A percentile compares a stretch with the other conserved stretches of the same genome.
Evolutionary conservation across 768 basidiomycete species (phyloP).

Genomic region (Fomitopsis serialis): DNA sequence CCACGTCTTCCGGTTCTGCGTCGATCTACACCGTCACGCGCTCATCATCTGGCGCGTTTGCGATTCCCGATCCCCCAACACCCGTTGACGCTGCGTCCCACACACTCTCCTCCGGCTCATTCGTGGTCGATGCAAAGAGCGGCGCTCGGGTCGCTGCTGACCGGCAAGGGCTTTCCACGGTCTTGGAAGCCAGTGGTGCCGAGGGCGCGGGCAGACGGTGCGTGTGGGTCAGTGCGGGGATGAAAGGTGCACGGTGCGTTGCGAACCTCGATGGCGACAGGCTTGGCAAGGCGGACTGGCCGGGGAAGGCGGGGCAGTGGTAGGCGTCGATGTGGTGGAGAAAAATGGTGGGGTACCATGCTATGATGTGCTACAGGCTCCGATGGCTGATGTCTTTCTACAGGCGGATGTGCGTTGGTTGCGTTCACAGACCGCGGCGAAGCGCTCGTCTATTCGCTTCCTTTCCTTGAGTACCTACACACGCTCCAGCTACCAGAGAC

Average conservation of each 20-base stretch:
- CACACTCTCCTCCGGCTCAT: constrained; percentile 41
- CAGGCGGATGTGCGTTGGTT: constrained; percentile 43
- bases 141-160: constrained; percentile 42
- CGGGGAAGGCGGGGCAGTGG: constrained; percentile 44
- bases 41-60: constrained; percentile 25
- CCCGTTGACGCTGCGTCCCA: constrained; percentile 33
- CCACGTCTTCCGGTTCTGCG: constrained; percentile 50
- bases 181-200: constrained; percentile 18
- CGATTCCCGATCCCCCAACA: constrained; percentile 30
- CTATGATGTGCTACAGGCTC: background rate
- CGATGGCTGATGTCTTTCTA: background rate
- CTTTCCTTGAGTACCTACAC: constrained; percentile 52
- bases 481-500: constrained; percentile 24
- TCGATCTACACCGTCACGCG: constrained; percentile 51
- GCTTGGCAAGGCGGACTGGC: constrained; percentile 64
- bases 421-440: constrained; percentile 48
- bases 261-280: constrained; percentile 61
- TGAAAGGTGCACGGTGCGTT: constrained; percentile 51
- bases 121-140: constrained; percentile 47
- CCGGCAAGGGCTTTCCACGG: constrained; percentile 35
- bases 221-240: constrained; percentile 48
- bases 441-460: constrained; percentile 55
- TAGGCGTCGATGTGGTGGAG: constrained; percentile 50
- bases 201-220: constrained; percentile 17
- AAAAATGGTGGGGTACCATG: constrained; percentile 42